Conservation (phyloP, 2,329 filamentous ascomycete genomes). For the Zasmidium citrigriseum region DNA sequence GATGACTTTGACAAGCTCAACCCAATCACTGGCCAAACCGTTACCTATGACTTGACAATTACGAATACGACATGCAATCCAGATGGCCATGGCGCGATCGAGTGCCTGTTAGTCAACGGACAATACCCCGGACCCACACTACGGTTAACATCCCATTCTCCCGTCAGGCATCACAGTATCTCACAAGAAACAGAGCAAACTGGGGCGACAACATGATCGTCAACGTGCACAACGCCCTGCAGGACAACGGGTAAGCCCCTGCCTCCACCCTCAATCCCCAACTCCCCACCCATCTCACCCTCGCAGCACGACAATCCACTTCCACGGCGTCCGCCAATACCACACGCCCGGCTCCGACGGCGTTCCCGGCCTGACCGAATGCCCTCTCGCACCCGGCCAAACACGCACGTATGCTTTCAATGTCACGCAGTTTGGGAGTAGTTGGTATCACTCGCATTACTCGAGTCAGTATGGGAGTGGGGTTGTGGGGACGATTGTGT, state of each 20-base stretch:
- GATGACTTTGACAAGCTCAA: slow-evolving; percentile 49
- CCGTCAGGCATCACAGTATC: slow-evolving; percentile 47
- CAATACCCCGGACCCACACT: slow-evolving; percentile 48
- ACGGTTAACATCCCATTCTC: background rate
- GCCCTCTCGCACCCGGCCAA: slow-evolving; percentile 19
- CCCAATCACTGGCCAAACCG: slow-evolving; percentile 41
- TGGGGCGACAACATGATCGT: slow-evolving; percentile 49
- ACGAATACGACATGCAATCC: slow-evolving; percentile 39
- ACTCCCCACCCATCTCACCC: too few relatives aligned
- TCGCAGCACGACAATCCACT: slow-evolving; percentile 42
- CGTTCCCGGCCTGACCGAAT: slow-evolving; percentile 21
- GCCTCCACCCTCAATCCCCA: too few relatives aligned
- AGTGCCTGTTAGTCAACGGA: slow-evolving; percentile 58
- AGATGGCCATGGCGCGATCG: slow-evolving; percentile 36
- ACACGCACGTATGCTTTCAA: slow-evolving; percentile 18
- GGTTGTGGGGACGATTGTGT: slow-evolving; percentile 59
- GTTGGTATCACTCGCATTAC: slow-evolving; percentile 60
- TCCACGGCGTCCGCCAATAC: slow-evolving; percentile 41
- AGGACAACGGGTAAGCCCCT: slow-evolving; percentile 46
- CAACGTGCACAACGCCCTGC: slow-evolving; percentile 53
- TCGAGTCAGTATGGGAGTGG: slow-evolving; percentile 56
- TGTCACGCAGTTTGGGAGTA: slow-evolving; percentile 48
- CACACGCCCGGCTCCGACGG: slow-evolving; percentile 38
- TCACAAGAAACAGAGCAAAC: slow-evolving; percentile 58
- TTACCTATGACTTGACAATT: slow-evolving; percentile 36